A percentile compares a stretch with the other conserved stretches of the same genome.
Evolutionary conservation across 768 basidiomycete genomes (phyloP).

Genomic region (Suillus tomentosus): DNA sequence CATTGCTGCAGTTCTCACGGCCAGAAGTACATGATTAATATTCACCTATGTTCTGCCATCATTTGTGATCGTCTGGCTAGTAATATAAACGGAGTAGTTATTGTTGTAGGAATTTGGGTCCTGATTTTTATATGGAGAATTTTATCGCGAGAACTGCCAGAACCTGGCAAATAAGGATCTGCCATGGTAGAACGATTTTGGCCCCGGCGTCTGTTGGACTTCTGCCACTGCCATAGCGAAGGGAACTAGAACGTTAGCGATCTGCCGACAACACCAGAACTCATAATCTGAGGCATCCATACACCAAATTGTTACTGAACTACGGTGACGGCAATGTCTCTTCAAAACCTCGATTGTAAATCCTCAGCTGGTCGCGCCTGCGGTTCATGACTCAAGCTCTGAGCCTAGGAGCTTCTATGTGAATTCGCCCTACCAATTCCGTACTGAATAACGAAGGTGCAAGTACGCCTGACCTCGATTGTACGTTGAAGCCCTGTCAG

Average conservation of each 20-base stretch:
- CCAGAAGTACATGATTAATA: not conserved
- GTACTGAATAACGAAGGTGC: not conserved
- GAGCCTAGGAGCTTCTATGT: not conserved
- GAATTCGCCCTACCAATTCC: not conserved
- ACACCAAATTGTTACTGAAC: not conserved
- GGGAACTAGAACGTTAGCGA: not conserved
- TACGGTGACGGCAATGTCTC: not conserved
- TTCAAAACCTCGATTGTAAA: not conserved
- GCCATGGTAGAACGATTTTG: too few species aligned
- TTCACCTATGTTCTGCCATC: conserved; percentile 10
- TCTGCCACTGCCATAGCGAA: too few species aligned
- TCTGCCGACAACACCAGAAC: not conserved
- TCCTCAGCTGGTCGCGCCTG: not conserved
- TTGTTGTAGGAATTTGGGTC: not conserved
- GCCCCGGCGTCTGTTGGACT: too few species aligned
- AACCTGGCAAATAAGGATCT: too few species aligned
- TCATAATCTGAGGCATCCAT: too few species aligned
- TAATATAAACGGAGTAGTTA: conserved; percentile 25
- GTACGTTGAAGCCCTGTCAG: not conserved
- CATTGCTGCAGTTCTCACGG: not conserved
- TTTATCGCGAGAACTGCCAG: too few species aligned
- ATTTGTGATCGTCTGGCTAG: conserved; percentile 20
- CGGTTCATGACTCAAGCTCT: not conserved
- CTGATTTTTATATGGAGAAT: not conserved
- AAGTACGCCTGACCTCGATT: not conserved